phyloP scores from a whole-genome alignment of 495 filamentous ascomycete species.

The Penicillium longicatenatum region DNA sequence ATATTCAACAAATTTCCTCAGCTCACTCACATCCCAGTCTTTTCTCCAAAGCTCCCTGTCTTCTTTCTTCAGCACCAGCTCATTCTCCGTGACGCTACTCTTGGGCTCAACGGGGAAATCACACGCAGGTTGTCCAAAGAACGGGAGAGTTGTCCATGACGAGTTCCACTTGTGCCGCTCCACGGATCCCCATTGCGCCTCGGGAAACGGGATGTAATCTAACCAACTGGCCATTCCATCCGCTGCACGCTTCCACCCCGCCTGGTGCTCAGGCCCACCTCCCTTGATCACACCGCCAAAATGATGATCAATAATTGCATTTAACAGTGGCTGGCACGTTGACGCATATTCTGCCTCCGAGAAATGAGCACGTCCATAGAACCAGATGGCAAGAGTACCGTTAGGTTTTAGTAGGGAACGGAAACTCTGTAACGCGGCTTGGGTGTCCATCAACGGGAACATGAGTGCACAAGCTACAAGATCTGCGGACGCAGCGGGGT shows the following conservation, averaged over 20 bases:
- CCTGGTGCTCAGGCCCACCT: neutral
- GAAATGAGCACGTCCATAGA: constrained; percentile 1
- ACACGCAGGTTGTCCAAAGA: neutral
- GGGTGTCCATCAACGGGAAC: neutral
- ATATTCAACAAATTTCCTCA: neutral
- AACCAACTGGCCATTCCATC: neutral
- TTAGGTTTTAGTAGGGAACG: neutral
- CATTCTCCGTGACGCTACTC: neutral
- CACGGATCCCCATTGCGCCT: neutral
- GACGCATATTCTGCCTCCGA: neutral
- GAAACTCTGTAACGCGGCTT: neutral
- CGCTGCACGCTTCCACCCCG: neutral
- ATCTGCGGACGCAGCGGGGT: neutral
- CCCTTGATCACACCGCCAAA: neutral
- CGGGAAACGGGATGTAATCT: neutral
- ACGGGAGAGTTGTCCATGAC: neutral
- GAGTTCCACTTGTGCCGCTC: constrained; percentile 6
- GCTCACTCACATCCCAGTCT: neutral
- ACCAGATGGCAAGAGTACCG: neutral
- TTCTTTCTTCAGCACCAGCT: neutral
- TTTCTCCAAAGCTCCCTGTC: neutral
- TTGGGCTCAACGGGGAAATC: neutral
- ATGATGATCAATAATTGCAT: neutral
- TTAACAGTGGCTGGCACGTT: neutral
- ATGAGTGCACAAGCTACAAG: neutral